phyloP scores from a whole-genome alignment of 2,329 filamentous ascomycete genomes.

The Peltaster fructicola region DNA sequence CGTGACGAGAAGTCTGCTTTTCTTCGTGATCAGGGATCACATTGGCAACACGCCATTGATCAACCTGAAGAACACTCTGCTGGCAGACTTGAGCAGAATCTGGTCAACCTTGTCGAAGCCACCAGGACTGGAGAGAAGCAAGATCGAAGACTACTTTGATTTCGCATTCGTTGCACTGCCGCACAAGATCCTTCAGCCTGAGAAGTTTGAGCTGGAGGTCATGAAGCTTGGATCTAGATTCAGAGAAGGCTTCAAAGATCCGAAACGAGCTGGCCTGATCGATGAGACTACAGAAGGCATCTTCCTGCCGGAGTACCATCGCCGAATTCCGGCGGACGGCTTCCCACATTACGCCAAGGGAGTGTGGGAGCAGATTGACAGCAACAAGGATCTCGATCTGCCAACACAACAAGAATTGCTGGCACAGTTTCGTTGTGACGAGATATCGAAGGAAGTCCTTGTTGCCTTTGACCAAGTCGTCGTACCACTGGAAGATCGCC shows the following conservation, averaged over 20 bases:
- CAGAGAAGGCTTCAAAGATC: conserved; percentile 58
- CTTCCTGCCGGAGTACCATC: conserved; percentile 86
- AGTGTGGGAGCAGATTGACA: conserved; percentile 95
- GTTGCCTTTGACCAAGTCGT: conserved; percentile 70
- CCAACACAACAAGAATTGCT: conserved; percentile 94
- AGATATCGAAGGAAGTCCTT: conserved; percentile 81
- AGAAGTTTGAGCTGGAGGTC: conserved; percentile 72
- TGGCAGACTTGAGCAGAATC: conserved; percentile 80
- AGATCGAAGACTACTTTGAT: conserved; percentile 95
- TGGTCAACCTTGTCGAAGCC: conserved; percentile 92
- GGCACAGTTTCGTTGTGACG: conserved; percentile 93
- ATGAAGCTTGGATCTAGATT: conserved; percentile 67
- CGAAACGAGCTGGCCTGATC: conserved; percentile 40
- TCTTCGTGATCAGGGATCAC: conserved; percentile 97
- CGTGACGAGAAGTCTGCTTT: conserved; percentile 75
- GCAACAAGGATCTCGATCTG: conserved; percentile 94
- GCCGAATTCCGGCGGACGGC: conserved; percentile 91
- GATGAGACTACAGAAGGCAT: conserved; percentile 64
- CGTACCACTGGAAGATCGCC: conserved; percentile 66
- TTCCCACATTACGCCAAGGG: conserved; percentile 86
- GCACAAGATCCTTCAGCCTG: conserved; percentile 89
- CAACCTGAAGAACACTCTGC: conserved; percentile 76
- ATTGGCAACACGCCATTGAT: conserved; percentile 77
- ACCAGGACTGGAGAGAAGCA: conserved; percentile 66
- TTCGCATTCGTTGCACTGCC: conserved; percentile 92